Evolutionary conservation across 2,329 filamentous ascomycete genomes (phyloP).

Genomic region (Pseudogymnoascus sp.): DNA sequence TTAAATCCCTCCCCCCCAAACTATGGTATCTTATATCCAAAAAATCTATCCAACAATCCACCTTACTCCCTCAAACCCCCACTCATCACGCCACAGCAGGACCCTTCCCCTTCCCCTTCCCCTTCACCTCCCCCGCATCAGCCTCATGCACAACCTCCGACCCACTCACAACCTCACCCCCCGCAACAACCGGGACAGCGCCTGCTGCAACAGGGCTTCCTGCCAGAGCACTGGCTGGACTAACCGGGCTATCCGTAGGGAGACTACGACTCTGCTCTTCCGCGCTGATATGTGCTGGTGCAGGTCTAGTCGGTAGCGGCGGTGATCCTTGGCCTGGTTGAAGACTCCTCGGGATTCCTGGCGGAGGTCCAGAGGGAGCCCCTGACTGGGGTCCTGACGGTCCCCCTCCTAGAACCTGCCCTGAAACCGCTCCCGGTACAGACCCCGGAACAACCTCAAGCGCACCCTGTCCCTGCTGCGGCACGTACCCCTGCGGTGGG

Average conservation of each 20-base stretch:
- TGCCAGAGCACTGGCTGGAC: not conserved
- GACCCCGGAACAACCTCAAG: no score
- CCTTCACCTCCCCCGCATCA: not conserved
- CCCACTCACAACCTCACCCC: not conserved
- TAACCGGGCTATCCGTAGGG: not conserved
- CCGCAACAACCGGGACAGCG: not conserved
- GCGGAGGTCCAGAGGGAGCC: not conserved
- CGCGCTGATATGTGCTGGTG: not conserved
- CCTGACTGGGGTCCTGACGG: no score
- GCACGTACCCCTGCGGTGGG: not conserved
- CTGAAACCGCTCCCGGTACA: no score
- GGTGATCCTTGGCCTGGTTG: not conserved
- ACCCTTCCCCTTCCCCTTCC: slow-evolving; percentile 1
- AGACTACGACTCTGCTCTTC: not conserved
- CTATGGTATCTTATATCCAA: slow-evolving; percentile 1
- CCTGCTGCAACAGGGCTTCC: not conserved
- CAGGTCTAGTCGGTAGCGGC: not conserved
- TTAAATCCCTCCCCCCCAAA: not conserved
- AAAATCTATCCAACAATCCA: not conserved
- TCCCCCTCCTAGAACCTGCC: no score
- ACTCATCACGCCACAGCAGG: not conserved
- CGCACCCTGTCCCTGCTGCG: not conserved
- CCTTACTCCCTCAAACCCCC: not conserved
- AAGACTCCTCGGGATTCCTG: not conserved
- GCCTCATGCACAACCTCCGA: not conserved